These are phyloP conservation scores for Balamuthia mandrillaris DNA, from an alignment of 208 protist species.

Conservation along the genomic window DNA sequence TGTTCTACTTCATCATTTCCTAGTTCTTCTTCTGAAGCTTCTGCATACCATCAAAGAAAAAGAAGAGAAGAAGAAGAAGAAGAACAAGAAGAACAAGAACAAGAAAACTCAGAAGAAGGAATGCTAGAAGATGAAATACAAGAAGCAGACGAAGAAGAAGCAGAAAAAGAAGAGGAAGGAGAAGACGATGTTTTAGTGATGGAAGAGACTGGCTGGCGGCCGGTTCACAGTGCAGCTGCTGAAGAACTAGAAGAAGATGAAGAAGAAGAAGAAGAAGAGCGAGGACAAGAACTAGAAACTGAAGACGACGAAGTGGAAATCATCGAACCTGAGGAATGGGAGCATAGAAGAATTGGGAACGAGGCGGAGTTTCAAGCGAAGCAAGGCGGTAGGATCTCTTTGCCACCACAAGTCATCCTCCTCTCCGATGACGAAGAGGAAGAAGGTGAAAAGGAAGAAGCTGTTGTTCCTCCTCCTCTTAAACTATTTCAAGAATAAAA, in stretches of 20 bases:
- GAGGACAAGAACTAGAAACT: not conserved
- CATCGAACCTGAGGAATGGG: not conserved
- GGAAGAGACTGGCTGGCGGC: not conserved
- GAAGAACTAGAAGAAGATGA: not conserved
- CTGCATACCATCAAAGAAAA: not conserved
- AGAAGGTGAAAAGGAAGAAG: not conserved
- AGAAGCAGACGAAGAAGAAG: not conserved
- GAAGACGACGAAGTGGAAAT: not conserved
- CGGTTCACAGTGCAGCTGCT: not conserved
- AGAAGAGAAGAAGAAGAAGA: conserved; percentile 10
- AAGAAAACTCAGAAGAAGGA: not conserved
- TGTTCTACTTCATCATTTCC: not conserved
- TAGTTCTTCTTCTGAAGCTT: not conserved
- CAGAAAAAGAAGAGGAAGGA: not conserved
- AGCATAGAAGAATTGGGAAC: not conserved
- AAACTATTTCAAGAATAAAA: too few relatives aligned
- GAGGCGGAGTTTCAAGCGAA: not conserved
- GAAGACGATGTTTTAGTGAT: not conserved
- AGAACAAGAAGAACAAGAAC: not conserved
- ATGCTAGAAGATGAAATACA: not conserved
- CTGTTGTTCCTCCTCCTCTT: too few relatives aligned
- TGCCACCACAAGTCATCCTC: not conserved
- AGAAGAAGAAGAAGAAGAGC: not conserved
- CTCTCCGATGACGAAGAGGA: not conserved
- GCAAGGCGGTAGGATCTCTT: not conserved